Evolutionary conservation across 1,284 basidiomycete genomes (phyloP), one percentile per base, ranked within the genome.

Genomic region (Papiliotrema flavescens): DNA sequence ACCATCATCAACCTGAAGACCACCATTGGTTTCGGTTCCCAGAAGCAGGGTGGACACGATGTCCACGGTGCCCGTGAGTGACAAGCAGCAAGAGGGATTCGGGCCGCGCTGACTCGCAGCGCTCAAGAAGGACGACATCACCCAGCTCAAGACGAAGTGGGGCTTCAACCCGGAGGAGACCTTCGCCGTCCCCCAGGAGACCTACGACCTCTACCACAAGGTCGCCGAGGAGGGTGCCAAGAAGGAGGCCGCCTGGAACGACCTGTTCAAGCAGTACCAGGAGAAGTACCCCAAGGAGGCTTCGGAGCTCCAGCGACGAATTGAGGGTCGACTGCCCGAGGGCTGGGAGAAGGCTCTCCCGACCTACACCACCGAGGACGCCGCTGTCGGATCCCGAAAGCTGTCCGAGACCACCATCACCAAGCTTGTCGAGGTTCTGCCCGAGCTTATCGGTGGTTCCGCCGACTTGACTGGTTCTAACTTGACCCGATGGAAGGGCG

Each of bases 401-500:
- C 83, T 92, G 51, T 95, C 92, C 37, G 94, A 96, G 79, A 88
- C 89, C 61, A 88, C 88, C 56, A 81, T 97, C 70, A 86, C 85
- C 62, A 84, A 86, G 54, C 80, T 96, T 62, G 83, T 84, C 47
- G 83, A 85, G 57, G 80, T 76, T 48, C 78, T 97, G 42, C 92
- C 93, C 55, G 94, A 97, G 55, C 80, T 92, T 51, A 62, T 92
- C 36, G 90, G 90, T 76, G 92, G 92, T 63, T 94, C 91, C 47
- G 92, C 92, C 52, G 92, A 96, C 79, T 79, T 96, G 77, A 95
- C 92, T 32, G 88, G 90, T 59, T 90, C 88, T 76, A 96, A 95
- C 80, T 80, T 95, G 74, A 94, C 90, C 62, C 86, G 89, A 88
- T 90, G 81, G 82, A 74, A 82, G 66, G 84, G 83, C 53, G 81